Base-by-base conservation (phyloP, 2,329 filamentous ascomycete species). In the Coleophoma crateriformis region DNA sequence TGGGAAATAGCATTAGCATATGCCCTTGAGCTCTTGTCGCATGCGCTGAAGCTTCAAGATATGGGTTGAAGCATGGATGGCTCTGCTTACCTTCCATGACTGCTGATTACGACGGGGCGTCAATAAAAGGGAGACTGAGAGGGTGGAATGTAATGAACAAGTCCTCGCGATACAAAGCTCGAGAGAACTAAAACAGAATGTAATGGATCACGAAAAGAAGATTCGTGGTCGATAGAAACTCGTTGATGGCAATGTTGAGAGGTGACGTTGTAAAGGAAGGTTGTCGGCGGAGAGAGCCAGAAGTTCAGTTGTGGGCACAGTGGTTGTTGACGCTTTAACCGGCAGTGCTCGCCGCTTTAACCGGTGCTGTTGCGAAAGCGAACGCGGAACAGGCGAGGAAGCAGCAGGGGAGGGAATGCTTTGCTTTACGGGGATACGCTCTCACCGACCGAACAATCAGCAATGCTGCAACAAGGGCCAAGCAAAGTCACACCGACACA, bases 1-100 rank as follows among this genome's bases (percentile, higher is more conserved):
- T 48, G 42, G 57, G 15, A 50, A 58, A 34, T 19, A 22, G 42
- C 47, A 46, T 66, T 56, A 67, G 62, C 54, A 54, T 41, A 39
- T 51, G 46, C 44, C 51, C 54, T 27, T 34, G n/a, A 56, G 48
- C 45, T 46, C 43, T 32, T 57, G 40, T 45, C 51, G 22, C 46
- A 52, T 57, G 56, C 55, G 56, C 54, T 46, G 39, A 45, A 47
- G 42, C 27, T 35, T 47, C 42, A 34, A 43, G 52, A 45, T 33
- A 47, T 46, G 42, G 19, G 15, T 35, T 20, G 40, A 49, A 33
- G 45, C 22, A 46, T 40, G 17, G 42, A 37, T 45, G 53, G 48
- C 37, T 47, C 54, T 54, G 61, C 67, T 61, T 61, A 70, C 67
- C 67, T 66, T 69, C 67, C 67, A 69, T 70, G 58, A 60, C 55